phyloP scores from a whole-genome alignment of 2,329 filamentous ascomycete species.

The Neofusicoccum laricinum region DNA sequence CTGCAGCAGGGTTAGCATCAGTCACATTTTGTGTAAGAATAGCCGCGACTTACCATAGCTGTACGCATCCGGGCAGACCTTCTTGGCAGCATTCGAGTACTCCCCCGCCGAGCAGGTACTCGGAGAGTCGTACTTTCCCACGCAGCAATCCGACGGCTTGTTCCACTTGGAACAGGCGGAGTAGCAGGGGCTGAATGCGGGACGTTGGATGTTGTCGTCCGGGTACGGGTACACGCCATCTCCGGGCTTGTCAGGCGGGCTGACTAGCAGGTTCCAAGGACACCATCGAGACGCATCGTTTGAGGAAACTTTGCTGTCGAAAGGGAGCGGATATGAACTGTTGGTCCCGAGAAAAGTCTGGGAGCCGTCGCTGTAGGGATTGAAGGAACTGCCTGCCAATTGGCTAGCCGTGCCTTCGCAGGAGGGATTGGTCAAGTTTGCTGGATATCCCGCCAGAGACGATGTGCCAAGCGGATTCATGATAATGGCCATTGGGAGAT shows the following conservation, averaged over 20 bases:
- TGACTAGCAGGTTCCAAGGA: slow-evolving; percentile 72
- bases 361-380: slow-evolving; percentile 49
- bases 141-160: slow-evolving; percentile 69
- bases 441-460: slow-evolving; percentile 61
- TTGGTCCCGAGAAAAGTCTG: slow-evolving; percentile 60
- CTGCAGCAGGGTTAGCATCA: slow-evolving; percentile 24
- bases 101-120: slow-evolving; percentile 62
- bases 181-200: slow-evolving; percentile 73
- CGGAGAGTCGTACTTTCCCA: slow-evolving; percentile 63
- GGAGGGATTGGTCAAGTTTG: slow-evolving; percentile 72
- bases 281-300: slow-evolving; percentile 66
- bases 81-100: slow-evolving; percentile 69
- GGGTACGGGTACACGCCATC: slow-evolving; percentile 78
- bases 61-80: slow-evolving; percentile 79
- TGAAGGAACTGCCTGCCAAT: slow-evolving; percentile 43
- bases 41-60: slow-evolving; percentile 63
- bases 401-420: slow-evolving; percentile 71
- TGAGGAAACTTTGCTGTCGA: slow-evolving; percentile 60
- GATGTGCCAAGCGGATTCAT: slow-evolving; percentile 55
- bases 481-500: slow-evolving; percentile 65
- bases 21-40: not conserved
- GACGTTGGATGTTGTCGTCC: slow-evolving; percentile 68
- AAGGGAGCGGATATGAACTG: slow-evolving; percentile 63
- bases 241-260: slow-evolving; percentile 66
- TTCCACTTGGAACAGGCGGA: slow-evolving; percentile 72